A percentile compares a stretch with the other conserved stretches of the same genome.
phyloP scores from a whole-genome alignment of 2,329 filamentous ascomycete genomes.

The Aspergillus thermomutatus region DNA sequence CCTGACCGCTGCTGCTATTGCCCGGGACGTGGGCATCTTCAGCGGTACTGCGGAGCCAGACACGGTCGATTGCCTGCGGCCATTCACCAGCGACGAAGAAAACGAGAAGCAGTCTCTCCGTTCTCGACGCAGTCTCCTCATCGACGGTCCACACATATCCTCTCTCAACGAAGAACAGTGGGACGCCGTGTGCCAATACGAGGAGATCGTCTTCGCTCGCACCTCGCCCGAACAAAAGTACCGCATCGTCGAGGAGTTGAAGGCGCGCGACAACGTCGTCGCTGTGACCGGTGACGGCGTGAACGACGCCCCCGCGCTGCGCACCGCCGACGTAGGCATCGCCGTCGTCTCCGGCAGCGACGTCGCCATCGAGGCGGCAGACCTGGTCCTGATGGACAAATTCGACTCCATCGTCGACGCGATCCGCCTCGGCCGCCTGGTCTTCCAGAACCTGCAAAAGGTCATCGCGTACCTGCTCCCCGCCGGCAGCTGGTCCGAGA shows the following conservation, averaged over 20 bases:
- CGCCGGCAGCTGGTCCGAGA: constrained; percentile 55
- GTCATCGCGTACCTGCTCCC: constrained; percentile 46
- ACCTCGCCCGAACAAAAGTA: constrained; percentile 44
- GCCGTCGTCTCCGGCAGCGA: constrained; percentile 39
- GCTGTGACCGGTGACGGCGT: constrained; percentile 41
- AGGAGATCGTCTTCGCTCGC: constrained; percentile 49
- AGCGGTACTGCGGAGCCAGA: constrained; percentile 51
- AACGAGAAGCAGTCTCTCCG: constrained; percentile 18
- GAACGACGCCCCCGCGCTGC: constrained; percentile 35
- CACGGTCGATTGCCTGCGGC: constrained; percentile 51
- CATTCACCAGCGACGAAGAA: constrained; percentile 15
- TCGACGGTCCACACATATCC: constrained; percentile 65
- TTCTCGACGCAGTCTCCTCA: constrained; percentile 53
- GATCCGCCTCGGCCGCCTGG: constrained; percentile 30
- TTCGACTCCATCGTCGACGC: constrained; percentile 35
- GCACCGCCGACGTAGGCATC: constrained; percentile 31
- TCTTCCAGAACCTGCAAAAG: constrained; percentile 37
- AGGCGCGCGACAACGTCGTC: constrained; percentile 37
- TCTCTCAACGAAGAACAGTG: constrained; percentile 65
- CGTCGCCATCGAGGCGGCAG: constrained; percentile 40
- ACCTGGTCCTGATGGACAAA: constrained; percentile 35
- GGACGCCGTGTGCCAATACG: constrained; percentile 57
- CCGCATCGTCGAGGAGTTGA: constrained; percentile 41
- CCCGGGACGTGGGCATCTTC: constrained; percentile 40
- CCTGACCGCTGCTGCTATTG: constrained; percentile 40